Conservation (phyloP, 75 land plant species). For the Pinus albicaulis region DNA sequence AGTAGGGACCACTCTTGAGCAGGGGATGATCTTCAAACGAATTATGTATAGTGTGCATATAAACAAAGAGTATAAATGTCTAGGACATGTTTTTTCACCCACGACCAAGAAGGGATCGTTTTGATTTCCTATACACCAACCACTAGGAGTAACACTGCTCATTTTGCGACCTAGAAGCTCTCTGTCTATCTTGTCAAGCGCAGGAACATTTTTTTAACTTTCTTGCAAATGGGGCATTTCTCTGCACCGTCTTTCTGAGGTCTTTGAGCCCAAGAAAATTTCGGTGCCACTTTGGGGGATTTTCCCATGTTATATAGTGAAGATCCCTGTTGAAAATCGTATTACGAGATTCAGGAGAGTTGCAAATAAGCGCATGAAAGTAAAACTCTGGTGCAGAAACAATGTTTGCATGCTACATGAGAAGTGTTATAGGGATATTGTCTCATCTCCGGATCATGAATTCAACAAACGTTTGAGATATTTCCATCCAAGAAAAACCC, state of each 20-base stretch:
- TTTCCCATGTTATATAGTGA: too few species aligned
- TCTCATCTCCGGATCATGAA: too few species aligned
- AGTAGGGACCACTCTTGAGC: too few species aligned
- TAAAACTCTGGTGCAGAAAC: too few species aligned
- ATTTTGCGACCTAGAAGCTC: constrained; percentile 30
- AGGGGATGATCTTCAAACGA: too few species aligned
- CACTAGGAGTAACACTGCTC: constrained; percentile 38
- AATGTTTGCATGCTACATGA: constrained; percentile 77
- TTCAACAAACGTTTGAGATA: too few species aligned
- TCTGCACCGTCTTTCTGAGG: constrained; percentile 33
- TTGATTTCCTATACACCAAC: constrained; percentile 33
- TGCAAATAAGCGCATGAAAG: too few species aligned
- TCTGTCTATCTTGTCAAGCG: constrained; percentile 38
- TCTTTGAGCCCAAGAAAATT: constrained; percentile 60
- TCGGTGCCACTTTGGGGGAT: constrained; percentile 97
- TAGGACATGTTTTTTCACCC: constrained; percentile 14
- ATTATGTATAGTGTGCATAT: too few species aligned
- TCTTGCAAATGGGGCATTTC: constrained; percentile 51
- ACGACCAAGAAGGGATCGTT: constrained; percentile 17
- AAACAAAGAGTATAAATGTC: too few species aligned
- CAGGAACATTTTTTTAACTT: constrained; percentile 37
- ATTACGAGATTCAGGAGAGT: too few species aligned
- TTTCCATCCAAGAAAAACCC: too few species aligned
- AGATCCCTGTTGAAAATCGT: too few species aligned
- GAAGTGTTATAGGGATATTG: constrained; percentile 55